Conservation (phyloP, 768 basidiomycete species). For the Suillus subluteus region DNA sequence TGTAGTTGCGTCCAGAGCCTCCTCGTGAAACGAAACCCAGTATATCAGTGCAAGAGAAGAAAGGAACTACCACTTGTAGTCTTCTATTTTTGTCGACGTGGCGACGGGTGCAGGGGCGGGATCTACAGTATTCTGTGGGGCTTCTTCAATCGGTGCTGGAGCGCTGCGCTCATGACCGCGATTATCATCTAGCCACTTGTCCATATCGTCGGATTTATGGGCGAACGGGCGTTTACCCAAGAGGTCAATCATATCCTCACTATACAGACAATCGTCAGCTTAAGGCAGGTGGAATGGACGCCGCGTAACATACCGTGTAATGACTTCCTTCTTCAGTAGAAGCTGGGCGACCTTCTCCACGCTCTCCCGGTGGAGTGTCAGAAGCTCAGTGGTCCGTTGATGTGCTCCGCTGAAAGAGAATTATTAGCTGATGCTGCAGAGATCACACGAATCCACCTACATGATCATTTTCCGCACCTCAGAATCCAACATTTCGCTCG, state of each 20-base stretch:
- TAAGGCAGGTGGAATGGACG: slow-evolving; percentile 1
- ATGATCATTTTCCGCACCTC: slow-evolving; percentile 97
- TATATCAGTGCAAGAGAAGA: slow-evolving; percentile 3
- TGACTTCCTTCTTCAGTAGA: slow-evolving; percentile 93
- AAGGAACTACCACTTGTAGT: slow-evolving; percentile 25
- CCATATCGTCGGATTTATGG: slow-evolving; percentile 89
- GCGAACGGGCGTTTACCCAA: slow-evolving; percentile 83
- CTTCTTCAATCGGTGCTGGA: slow-evolving; percentile 64
- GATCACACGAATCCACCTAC: slow-evolving; percentile 38
- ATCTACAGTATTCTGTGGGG: slow-evolving; percentile 39
- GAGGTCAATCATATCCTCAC: slow-evolving; percentile 86
- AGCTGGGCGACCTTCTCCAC: slow-evolving; percentile 94
- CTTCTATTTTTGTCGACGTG: slow-evolving; percentile 42
- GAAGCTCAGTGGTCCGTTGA: slow-evolving; percentile 76
- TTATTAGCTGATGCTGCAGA: slow-evolving; percentile 15
- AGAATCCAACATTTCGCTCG: slow-evolving; percentile 88
- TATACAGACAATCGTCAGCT: slow-evolving; percentile 32
- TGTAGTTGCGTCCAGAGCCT: slow-evolving; percentile 9
- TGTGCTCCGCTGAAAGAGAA: slow-evolving; percentile 64
- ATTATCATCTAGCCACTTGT: slow-evolving; percentile 93
- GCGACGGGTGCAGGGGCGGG: slow-evolving; percentile 55
- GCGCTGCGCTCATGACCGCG: slow-evolving; percentile 59
- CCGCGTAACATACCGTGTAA: slow-evolving; percentile 70
- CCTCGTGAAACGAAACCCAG: slow-evolving; percentile 6
- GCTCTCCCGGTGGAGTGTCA: slow-evolving; percentile 80